Evolutionary conservation across 768 basidiomycete species (phyloP), one percentile per base, ranked within the genome.

Genomic region (Leccinum ochraceum): DNA sequence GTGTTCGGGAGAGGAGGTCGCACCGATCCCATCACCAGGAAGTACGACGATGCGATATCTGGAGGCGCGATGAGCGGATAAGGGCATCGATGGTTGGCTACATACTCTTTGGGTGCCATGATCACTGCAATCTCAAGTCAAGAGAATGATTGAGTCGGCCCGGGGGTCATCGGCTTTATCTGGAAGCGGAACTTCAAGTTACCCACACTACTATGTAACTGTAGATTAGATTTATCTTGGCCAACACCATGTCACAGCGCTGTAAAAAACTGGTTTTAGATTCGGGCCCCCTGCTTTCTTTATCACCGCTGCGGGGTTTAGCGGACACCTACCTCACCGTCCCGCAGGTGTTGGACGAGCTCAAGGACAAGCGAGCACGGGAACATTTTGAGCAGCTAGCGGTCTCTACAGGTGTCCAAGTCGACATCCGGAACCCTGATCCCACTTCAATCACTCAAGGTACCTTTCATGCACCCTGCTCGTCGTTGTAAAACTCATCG

Each of bases 21-120:
- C 69, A 94, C 95, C 96, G 68, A 99, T 98, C 62, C 97, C 97
- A 76, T 99, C 97, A 55, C 97, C 97, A n/a, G 89, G 88, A 48
- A 99, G 86, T 56, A 95, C 83, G 37, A 87, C 91, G 72, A 99
- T 85, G 63, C 88, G 88, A 76, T 91, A 97, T 57, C 95, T 95
- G 6, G 36, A 30, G 14, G 26, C 22, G 5, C 36, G 50, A 22
- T 66, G 58, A 65, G 51, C 24, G 20, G 60, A 55, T 28, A 44
- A 55, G 66, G 55, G 54, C 8, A 46, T 48, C 39, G 28, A 24
- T 10, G 30, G n/a, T 22, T 62, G 76, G 57, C 59, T 2, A 51
- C 71, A 54, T 53, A 85, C 84, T 79, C 75, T 78, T 77, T 81
- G 20, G 71, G 67, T 39, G 80, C 65, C 80, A 84, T 81, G 60